These are phyloP conservation scores for Amanita rubescens DNA, from an alignment of 768 basidiomycete species.

Conservation along the genomic window DNA sequence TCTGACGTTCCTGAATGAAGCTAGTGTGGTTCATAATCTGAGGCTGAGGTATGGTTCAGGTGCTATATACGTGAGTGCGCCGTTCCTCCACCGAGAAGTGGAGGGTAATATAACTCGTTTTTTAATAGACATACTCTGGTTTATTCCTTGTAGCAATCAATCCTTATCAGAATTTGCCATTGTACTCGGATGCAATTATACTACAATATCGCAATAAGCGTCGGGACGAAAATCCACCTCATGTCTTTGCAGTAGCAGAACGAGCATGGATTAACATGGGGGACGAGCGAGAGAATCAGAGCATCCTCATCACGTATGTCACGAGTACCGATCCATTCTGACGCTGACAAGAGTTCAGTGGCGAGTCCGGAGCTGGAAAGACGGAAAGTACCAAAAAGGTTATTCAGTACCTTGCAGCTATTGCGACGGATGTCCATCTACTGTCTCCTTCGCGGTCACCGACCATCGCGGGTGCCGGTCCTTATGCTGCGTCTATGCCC, in stretches of 20 bases:
- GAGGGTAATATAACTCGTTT: no score
- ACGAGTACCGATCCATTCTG: conserved; percentile 1
- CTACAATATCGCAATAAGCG: conserved; percentile 88
- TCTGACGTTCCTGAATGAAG: conserved; percentile 96
- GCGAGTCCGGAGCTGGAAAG: conserved; percentile 98
- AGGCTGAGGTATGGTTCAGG: conserved; percentile 86
- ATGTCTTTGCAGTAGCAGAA: conserved; percentile 96
- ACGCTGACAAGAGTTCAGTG: conserved; percentile 41
- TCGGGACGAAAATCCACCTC: conserved; percentile 88
- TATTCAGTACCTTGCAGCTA: conserved; percentile 97
- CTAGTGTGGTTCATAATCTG: conserved; percentile 97
- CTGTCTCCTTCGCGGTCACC: conserved; percentile 53
- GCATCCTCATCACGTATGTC: conserved; percentile 93
- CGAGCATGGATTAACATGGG: conserved; percentile 99
- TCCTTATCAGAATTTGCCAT: conserved; percentile 87
- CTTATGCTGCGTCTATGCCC: conserved; percentile 50
- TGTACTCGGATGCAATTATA: conserved; percentile 84
- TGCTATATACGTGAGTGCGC: conserved; percentile 76
- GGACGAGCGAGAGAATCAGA: conserved; percentile 94
- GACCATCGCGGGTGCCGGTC: conserved; percentile 43
- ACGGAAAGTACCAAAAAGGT: conserved; percentile 99
- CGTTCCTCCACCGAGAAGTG: not conserved
- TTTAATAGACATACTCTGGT: conserved; percentile 79
- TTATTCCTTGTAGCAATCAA: conserved; percentile 98
- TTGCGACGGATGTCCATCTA: conserved; percentile 74